Evolutionary conservation across 1,139 yeast genomes (phyloP), one percentile per base, ranked within the genome.

Genomic region (Fermentozyma sake): DNA sequence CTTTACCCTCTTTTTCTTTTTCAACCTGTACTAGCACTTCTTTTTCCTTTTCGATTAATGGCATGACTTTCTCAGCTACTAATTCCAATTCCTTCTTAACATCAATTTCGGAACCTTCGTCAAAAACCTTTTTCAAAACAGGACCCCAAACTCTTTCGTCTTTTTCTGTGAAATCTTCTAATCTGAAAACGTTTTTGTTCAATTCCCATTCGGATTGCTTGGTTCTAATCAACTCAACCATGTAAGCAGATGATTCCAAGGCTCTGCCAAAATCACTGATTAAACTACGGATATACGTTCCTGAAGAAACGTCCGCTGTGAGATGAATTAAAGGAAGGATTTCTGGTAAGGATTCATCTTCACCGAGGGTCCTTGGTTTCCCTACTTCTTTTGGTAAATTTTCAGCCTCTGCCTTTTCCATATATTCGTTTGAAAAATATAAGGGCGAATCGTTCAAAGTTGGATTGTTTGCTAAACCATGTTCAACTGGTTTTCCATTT

Each of bases 271-370:
- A 68, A 47, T 93, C 98, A 54, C 95, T 86, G 26, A 91, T 69
- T 32, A 93, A 61, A 10, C 96, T 83, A 41, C 98, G 71, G 27
- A 93, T 89, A 46, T 93, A 93, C 0, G 98, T 91, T 1, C 99
- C 99, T 0, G 97, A 86, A 1, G 96, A 83, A 1, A 91, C 98
- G 24, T 76, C 73, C 8, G 94, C 75, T 8, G 71, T 70, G 41
- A 91, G 72, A 44, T 82, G 91, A 20, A 87, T 45, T 32, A 81
- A 42, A 1, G 96, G 96, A 19, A 66, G 52, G 31, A 48, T 50
- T 14, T 51, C 63, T 2, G 64, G 66, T 20, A 53, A 46, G 1
- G 35, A 34, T 18, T 47, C 47, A 4, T 43, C 54, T 3, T 50
- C 57, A 8, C 44, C 46, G 13, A 58, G 36, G 5, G 43, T 24